phyloP scores from a whole-genome alignment of 2,329 filamentous ascomycete genomes.

The Magnaporthiopsis poae region DNA sequence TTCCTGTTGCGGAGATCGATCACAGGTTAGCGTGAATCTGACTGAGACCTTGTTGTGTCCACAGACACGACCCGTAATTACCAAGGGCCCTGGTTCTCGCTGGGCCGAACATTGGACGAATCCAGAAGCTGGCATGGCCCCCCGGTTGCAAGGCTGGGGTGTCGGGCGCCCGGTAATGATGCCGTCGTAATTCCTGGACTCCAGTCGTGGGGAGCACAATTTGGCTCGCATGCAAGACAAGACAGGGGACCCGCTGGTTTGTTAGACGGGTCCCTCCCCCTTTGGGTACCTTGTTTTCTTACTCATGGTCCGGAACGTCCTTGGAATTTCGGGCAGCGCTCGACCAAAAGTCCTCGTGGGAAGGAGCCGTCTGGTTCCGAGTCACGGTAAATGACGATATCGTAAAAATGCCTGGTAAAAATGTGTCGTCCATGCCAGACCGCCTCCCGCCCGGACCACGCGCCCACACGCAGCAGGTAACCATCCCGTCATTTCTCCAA shows the following conservation, averaged over 20 bases:
- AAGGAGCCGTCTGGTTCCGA: not conserved
- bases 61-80: not conserved
- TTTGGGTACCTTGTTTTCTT: not conserved
- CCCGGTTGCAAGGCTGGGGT: not conserved
- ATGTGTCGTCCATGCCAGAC: not conserved
- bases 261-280: no score
- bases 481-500: not conserved
- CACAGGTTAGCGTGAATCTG: not conserved
- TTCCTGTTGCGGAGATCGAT: not conserved
- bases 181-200: not conserved
- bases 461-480: not conserved
- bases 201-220: not conserved
- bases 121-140: not conserved
- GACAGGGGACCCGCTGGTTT: not conserved
- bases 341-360: not conserved
- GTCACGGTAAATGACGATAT: not conserved
- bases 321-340: not conserved
- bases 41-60: not conserved
- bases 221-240: not conserved
- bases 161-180: not conserved
- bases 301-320: not conserved
- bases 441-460: not conserved
- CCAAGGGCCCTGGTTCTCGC: not conserved
- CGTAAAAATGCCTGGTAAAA: not conserved
- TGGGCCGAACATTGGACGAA: not conserved